Conservation (phyloP, 805 yeast species). For the Kurtzmaniella cleridarum region DNA sequence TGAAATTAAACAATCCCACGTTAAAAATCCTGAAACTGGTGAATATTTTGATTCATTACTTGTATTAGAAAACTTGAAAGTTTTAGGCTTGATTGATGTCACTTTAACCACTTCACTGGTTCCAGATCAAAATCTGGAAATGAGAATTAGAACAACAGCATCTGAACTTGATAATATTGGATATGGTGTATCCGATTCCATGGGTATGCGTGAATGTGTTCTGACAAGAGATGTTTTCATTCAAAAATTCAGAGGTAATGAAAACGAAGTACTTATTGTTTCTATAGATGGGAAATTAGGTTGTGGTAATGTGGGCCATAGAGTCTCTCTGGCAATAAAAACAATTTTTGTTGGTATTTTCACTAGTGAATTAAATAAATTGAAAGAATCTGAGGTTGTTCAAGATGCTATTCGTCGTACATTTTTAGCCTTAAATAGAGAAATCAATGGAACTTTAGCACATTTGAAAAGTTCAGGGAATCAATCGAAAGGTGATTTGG, state of each 20-base stretch:
- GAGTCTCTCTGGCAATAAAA: constrained; percentile 68
- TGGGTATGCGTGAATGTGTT: constrained; percentile 62
- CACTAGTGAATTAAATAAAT: constrained; percentile 55
- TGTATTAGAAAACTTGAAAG: constrained; percentile 58
- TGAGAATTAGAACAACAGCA: constrained; percentile 87
- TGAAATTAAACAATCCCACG: constrained; percentile 70
- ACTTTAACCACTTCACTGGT: constrained; percentile 83
- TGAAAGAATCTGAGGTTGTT: constrained; percentile 41
- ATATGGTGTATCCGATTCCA: constrained; percentile 87
- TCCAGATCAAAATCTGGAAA: constrained; percentile 80
- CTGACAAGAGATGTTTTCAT: constrained; percentile 80
- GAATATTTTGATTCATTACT: constrained; percentile 66
- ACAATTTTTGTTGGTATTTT: constrained; percentile 63
- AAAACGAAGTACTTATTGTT: constrained; percentile 75
- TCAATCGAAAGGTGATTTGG: constrained; percentile 25
- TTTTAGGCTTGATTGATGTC: constrained; percentile 90
- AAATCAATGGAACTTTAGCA: constrained; percentile 59
- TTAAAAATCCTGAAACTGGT: constrained; percentile 47
- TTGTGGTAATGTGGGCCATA: constrained; percentile 41
- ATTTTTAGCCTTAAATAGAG: constrained; percentile 74
- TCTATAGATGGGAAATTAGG: constrained; percentile 78
- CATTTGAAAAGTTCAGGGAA: constrained; percentile 38
- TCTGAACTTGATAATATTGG: constrained; percentile 70
- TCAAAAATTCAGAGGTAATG: constrained; percentile 81
- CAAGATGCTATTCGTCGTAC: constrained; percentile 78